Conservation (phyloP, 2,329 filamentous ascomycete species). For the Colletotrichum limetticola region DNA sequence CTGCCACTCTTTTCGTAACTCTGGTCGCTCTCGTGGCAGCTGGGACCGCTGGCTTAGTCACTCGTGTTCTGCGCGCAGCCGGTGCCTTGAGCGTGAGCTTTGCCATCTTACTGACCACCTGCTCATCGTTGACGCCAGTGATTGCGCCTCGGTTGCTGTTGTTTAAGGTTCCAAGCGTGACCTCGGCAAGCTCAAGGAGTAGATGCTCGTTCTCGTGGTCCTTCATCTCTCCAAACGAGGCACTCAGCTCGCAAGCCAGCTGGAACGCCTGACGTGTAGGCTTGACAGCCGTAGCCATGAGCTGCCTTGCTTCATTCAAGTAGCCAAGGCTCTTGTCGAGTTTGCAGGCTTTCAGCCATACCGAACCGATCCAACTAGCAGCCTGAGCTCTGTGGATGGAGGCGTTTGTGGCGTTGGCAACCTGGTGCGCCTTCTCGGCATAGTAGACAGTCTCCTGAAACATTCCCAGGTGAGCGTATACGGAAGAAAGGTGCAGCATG, state of each 20-base stretch:
- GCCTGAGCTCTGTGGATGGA: slow-evolving; percentile 67
- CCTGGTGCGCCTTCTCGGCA: slow-evolving; percentile 82
- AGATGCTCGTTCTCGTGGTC: slow-evolving; percentile 55
- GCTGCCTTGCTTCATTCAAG: slow-evolving; percentile 63
- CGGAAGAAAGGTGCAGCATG: slow-evolving; percentile 77
- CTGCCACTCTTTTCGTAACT: slow-evolving; percentile 30
- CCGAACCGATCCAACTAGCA: slow-evolving; percentile 63
- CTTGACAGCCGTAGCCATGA: slow-evolving; percentile 56
- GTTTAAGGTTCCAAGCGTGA: slow-evolving; percentile 43
- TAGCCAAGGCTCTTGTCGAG: slow-evolving; percentile 67
- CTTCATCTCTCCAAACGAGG: slow-evolving; percentile 62
- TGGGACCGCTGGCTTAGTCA: slow-evolving; percentile 37
- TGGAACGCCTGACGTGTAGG: slow-evolving; percentile 55
- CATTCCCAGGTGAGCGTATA: slow-evolving; percentile 87
- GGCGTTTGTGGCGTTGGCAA: slow-evolving; percentile 76
- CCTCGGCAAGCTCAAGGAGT: slow-evolving; percentile 61
- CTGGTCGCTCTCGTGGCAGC: slow-evolving; percentile 19
- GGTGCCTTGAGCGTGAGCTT: slow-evolving; percentile 44
- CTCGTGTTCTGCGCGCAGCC: slow-evolving; percentile 19
- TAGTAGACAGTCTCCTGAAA: slow-evolving; percentile 91
- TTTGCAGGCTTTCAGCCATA: slow-evolving; percentile 68
- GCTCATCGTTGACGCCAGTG: slow-evolving; percentile 33
- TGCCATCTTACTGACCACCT: slow-evolving; percentile 51
- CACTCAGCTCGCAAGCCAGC: slow-evolving; percentile 66
- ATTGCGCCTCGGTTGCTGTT: slow-evolving; percentile 17